Evolutionary conservation across 805 yeast genomes (phyloP), one percentile per base, ranked within the genome.

Genomic region (Ogataea trehalophila): DNA sequence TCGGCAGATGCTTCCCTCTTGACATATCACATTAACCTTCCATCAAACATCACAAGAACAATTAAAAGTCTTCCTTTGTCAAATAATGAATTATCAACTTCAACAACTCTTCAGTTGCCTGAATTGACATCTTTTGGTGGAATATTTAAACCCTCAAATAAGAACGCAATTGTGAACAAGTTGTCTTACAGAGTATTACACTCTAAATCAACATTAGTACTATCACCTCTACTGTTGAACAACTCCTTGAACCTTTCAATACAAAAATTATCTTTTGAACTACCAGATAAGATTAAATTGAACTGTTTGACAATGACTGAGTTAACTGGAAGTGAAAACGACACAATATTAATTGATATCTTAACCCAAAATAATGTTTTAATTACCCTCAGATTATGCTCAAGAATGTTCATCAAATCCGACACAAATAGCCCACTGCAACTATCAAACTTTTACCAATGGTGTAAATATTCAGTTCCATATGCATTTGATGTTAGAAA

Each of bases 381-480:
- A 22, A 70, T 81, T 37, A 78, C 87, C 0, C 52, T 82, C 33
- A 58, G 63, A 3, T 51, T 85, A 29, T 63, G 68, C 16, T 52
- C 74, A 9, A 56, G 67, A 3, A 73, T 76, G 46, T 83, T 85
- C 52, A 50, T 63, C 31, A 26, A 26, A n/a, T 26, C 17, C 39
- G 51, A 47, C 33, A 51, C 46, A 39, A 38, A 40, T 46, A n/a
- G 48, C 36, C 17, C n/a, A 6, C 16, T 33, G n/a, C 37, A 29
- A 29, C 34, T 33, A n/a, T 22, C 53, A 39, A 68, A 65, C 34
- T 67, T 77, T 46, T 60, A 62, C 44, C 67, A 75, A 40, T 88
- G 95, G 94, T 80, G 87, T 46, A 73, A 73, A 49, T 79, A 83
- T 45, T 76, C 86, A 7, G 76, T 77, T 35, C 91, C 94, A 1